Percentiles rank a stretch among this genome's conserved stretches.
These are phyloP conservation scores for Marasmius tenuissimus DNA, from an alignment of 1,284 basidiomycete genomes.

Conservation along the genomic window DNA sequence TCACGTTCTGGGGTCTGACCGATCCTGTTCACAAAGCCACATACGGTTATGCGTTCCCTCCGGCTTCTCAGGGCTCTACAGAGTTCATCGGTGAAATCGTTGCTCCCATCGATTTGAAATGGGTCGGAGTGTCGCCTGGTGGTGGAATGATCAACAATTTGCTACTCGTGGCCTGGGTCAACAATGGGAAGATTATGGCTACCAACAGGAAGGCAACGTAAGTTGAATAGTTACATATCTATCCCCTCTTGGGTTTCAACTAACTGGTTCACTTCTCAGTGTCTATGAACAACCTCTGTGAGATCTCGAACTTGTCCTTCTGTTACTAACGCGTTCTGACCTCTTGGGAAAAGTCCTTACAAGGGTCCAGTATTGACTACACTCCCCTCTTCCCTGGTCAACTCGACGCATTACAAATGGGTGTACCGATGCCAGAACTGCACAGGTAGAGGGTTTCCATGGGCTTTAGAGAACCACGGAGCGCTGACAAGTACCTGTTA, in stretches of 20 bases:
- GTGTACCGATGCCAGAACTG: constrained; percentile 58
- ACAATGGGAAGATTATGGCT: constrained; percentile 48
- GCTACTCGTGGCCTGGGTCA: constrained; percentile 60
- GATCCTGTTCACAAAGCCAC: constrained; percentile 50
- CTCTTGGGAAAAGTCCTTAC: constrained; percentile 28
- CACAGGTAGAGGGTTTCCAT: constrained; percentile 32
- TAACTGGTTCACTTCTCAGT: constrained; percentile 22
- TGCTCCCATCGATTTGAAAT: constrained; percentile 50
- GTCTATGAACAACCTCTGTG: constrained; percentile 48
- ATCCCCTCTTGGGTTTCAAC: neutral
- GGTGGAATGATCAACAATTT: constrained; percentile 57
- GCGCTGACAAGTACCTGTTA: neutral
- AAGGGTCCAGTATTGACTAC: constrained; percentile 46
- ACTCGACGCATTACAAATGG: constrained; percentile 58
- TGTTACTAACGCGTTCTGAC: neutral
- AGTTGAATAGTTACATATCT: constrained; percentile 19
- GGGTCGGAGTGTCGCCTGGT: constrained; percentile 53
- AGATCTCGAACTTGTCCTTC: constrained; percentile 11
- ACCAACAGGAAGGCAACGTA: constrained; percentile 54
- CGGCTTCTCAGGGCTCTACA: constrained; percentile 34
- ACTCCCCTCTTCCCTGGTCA: constrained; percentile 42
- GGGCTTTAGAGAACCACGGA: neutral
- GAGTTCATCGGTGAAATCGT: constrained; percentile 65
- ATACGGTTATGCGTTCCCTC: constrained; percentile 55
- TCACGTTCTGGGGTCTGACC: constrained; percentile 51